Conservation (phyloP, 2,329 filamentous ascomycete genomes). For the Fusarium acutatum region DNA sequence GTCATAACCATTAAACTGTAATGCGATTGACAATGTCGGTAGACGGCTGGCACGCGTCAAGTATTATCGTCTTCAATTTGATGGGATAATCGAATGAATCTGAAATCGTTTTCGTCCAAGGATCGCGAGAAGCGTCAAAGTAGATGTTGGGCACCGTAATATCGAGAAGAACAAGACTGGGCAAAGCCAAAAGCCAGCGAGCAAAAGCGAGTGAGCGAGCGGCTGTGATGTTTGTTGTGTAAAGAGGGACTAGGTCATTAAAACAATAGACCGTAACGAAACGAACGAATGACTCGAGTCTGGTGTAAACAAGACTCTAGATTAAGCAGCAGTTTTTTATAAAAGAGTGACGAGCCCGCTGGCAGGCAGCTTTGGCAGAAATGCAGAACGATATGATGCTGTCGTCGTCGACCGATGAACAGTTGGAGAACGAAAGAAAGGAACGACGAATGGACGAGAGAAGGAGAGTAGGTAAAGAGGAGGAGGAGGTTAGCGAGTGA, state of each 20-base stretch:
- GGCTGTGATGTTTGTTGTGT: slow-evolving; percentile 31
- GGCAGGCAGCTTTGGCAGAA: slow-evolving; percentile 54
- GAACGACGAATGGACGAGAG: slow-evolving; percentile 45
- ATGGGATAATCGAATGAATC: slow-evolving; percentile 18
- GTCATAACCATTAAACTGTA: slow-evolving; percentile 37
- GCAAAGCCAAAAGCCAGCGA: slow-evolving; percentile 33
- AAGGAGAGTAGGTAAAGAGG: slow-evolving; percentile 41
- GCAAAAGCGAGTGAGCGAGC: slow-evolving; percentile 25
- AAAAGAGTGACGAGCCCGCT: slow-evolving; percentile 62
- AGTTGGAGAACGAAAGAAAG: slow-evolving; percentile 42
- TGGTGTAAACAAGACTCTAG: slow-evolving; percentile 31
- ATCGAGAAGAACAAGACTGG: slow-evolving; percentile 8
- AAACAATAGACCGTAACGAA: slow-evolving; percentile 36
- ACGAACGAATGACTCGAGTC: slow-evolving; percentile 38
- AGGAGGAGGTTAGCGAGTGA: slow-evolving; percentile 30
- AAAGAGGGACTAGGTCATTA: slow-evolving; percentile 38
- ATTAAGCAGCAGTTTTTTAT: slow-evolving; percentile 36
- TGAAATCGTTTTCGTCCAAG: slow-evolving; percentile 36
- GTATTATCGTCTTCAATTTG: slow-evolving; percentile 23
- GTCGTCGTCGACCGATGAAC: slow-evolving; percentile 49
- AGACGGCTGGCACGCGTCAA: slow-evolving; percentile 8
- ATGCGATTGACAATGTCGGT: slow-evolving; percentile 11
- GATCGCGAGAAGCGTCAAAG: slow-evolving; percentile 24
- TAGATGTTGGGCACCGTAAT: slow-evolving; percentile 11
- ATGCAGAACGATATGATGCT: slow-evolving; percentile 31